Percentiles rank a stretch among this genome's conserved stretches.
Evolutionary conservation across 169 alveolate genomes (phyloP).

Genomic region (Babesia divergens): DNA sequence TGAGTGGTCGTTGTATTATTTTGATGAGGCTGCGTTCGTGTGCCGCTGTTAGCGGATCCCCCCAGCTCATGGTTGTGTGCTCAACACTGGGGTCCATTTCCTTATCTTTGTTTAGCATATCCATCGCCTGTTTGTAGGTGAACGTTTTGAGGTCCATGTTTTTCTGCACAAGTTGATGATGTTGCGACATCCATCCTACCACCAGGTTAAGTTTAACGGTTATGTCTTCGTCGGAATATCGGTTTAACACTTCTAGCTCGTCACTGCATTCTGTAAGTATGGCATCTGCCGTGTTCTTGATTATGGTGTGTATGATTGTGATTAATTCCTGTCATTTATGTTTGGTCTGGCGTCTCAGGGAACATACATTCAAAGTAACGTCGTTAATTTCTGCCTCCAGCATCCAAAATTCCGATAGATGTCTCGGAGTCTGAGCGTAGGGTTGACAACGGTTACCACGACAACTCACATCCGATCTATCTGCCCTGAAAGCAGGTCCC

Average conservation of each 20-base stretch:
- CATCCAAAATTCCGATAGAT: conserved; percentile 99
- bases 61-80: conserved; percentile 67
- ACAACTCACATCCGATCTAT: conserved; percentile 86
- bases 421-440: conserved; percentile 88
- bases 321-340: conserved; percentile 55
- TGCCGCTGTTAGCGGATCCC: conserved; percentile 67
- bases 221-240: conserved; percentile 26
- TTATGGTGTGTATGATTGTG: conserved; percentile 43
- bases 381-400: conserved; percentile 93
- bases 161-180: conserved; percentile 11
- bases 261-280: conserved; percentile 57
- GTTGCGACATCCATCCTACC: conserved; percentile 27
- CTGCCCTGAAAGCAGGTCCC: conserved; percentile 99
- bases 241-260: conserved; percentile 40
- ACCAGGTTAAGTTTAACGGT: conserved; percentile 19
- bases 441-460: neutral
- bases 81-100: conserved; percentile 80
- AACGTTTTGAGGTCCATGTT: conserved; percentile 34
- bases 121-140: conserved; percentile 64
- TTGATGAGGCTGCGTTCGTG: conserved; percentile 80
- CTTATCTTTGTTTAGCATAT: conserved; percentile 46
- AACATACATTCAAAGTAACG: conserved; percentile 80
- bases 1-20: conserved; percentile 77
- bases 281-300: conserved; percentile 42
- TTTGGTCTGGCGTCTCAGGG: neutral